Conservation (phyloP, 78 protist species). For the Isochrysis galbana region DNA sequence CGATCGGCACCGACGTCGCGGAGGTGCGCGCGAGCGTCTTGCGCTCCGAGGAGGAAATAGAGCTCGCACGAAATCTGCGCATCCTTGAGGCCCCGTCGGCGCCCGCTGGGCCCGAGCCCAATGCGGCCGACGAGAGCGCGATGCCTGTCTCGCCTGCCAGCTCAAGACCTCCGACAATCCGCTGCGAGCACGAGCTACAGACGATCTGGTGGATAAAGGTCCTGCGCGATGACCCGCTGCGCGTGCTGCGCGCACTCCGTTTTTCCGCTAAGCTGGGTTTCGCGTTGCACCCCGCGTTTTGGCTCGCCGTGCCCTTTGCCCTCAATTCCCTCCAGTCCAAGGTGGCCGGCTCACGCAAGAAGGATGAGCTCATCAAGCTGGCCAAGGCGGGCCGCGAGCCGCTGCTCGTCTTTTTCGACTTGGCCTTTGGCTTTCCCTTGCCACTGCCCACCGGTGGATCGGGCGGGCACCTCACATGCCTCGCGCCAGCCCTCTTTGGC, state of each 20-base stretch:
- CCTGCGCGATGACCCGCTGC: constrained; percentile 94
- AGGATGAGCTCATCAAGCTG: neutral
- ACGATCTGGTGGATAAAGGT: too few species aligned
- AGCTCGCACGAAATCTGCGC: neutral
- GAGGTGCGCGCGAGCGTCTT: neutral
- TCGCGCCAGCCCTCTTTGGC: constrained; percentile 19
- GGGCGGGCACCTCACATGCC: neutral
- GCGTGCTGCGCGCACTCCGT: constrained; percentile 86
- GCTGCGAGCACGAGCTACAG: too few species aligned
- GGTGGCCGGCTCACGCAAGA: constrained; percentile 11
- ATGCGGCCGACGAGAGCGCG: too few species aligned
- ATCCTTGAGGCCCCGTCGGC: too few species aligned
- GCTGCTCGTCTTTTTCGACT: neutral
- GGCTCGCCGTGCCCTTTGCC: constrained; percentile 6
- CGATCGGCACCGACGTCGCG: neutral
- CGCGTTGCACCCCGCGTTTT: constrained; percentile 33
- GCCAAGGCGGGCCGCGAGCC: neutral
- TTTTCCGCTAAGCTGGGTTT: constrained; percentile 81
- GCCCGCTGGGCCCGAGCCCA: too few species aligned
- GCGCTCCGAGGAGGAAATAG: neutral
- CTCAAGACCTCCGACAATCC: too few species aligned
- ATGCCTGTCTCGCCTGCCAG: too few species aligned
- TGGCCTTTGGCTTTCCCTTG: neutral
- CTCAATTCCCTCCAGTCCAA: neutral
- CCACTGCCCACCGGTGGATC: neutral